Conservation (phyloP, 306 rosid species). For the Abrus precatorius region DNA sequence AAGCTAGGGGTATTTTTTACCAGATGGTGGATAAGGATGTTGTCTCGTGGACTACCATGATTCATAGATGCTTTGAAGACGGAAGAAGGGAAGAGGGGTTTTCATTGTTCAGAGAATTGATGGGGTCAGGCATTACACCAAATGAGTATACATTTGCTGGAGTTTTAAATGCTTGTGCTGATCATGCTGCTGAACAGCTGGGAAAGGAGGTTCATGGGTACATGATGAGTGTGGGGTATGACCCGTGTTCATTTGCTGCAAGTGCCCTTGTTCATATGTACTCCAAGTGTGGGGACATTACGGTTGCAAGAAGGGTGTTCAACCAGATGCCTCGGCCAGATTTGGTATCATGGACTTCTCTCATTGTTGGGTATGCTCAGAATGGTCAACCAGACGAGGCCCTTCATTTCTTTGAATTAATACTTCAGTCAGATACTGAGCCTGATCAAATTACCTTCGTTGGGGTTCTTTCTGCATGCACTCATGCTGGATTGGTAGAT, state of each 20-base stretch:
- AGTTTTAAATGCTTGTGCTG: constrained; percentile 74
- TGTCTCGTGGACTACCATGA: constrained; percentile 76
- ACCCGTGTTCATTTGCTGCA: constrained; percentile 62
- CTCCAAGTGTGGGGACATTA: constrained; percentile 73
- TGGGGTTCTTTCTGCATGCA: constrained; percentile 78
- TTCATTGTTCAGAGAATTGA: constrained; percentile 62
- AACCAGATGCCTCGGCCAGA: constrained; percentile 62
- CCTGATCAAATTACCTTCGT: constrained; percentile 74
- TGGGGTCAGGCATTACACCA: constrained; percentile 58
- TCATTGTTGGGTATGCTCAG: constrained; percentile 76
- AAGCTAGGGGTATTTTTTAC: constrained; percentile 66
- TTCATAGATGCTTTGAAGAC: constrained; percentile 68
- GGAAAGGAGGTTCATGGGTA: constrained; percentile 74
- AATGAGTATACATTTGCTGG: constrained; percentile 77
- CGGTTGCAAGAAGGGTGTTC: constrained; percentile 64
- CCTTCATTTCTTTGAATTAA: constrained; percentile 64
- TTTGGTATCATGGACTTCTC: constrained; percentile 78
- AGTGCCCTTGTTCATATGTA: constrained; percentile 76
- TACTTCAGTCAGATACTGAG: constrained; percentile 64
- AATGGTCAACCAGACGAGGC: constrained; percentile 67
- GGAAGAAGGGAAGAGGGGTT: constrained; percentile 74
- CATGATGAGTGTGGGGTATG: constrained; percentile 66
- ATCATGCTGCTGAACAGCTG: constrained; percentile 58
- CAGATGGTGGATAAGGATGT: constrained; percentile 63
- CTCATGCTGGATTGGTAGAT: constrained; percentile 72